Evolutionary conservation across 2,329 filamentous ascomycete species (phyloP).

Genomic region (Fusarium pseudocircinatum): DNA sequence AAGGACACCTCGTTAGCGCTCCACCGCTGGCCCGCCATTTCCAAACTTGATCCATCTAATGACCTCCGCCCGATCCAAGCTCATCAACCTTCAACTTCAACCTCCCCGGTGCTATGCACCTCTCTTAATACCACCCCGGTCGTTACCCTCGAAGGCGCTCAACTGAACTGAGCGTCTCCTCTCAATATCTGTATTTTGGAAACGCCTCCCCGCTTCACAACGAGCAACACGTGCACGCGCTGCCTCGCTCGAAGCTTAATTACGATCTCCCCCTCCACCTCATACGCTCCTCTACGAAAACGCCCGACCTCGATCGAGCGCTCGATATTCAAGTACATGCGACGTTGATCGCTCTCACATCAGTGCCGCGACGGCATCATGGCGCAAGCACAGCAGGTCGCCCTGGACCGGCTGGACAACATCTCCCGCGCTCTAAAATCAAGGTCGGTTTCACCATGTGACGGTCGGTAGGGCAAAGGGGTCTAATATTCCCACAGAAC

Average conservation of each 20-base stretch:
- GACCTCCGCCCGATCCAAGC: slow-evolving; percentile 40
- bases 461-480: not conserved
- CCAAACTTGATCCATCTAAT: slow-evolving; percentile 35
- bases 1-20: slow-evolving; percentile 3
- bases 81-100: slow-evolving; percentile 35
- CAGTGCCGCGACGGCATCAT: slow-evolving; percentile 47
- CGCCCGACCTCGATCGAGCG: slow-evolving; percentile 6
- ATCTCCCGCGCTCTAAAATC: slow-evolving; percentile 66
- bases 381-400: slow-evolving; percentile 61
- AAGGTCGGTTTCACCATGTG: slow-evolving; percentile 52
- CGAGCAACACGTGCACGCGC: slow-evolving; percentile 24
- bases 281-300: slow-evolving; percentile 1
- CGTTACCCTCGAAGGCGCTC: slow-evolving; percentile 28
- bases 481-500: slow-evolving; percentile 42
- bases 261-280: slow-evolving; percentile 9
- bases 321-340: slow-evolving; percentile 42
- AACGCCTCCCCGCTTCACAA: not conserved
- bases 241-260: slow-evolving; percentile 21
- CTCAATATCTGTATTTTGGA: not conserved
- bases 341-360: slow-evolving; percentile 33
- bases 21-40: slow-evolving; percentile 31
- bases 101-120: slow-evolving; percentile 40
- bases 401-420: slow-evolving; percentile 64
- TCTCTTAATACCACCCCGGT: slow-evolving; percentile 25
- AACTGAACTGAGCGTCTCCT: not conserved